Base-by-base conservation (phyloP, 1,284 basidiomycete genomes). In the Puccinia novopanici region DNA sequence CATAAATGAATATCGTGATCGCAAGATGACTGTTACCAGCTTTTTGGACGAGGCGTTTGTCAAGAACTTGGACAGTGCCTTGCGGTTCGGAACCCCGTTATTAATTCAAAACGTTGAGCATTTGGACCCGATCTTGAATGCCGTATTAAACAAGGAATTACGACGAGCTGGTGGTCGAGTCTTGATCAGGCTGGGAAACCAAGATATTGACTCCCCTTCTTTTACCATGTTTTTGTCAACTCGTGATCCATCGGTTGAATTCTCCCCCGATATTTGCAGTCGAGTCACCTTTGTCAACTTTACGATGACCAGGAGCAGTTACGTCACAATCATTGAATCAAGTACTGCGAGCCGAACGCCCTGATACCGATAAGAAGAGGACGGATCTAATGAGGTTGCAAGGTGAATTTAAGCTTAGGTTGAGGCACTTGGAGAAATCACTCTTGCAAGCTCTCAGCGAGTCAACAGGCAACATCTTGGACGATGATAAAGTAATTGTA, bases 141-240 rank as follows among this genome's bases (percentile, higher is more conserved):
- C n/a, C n/a, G n/a, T n/a, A n/a, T n/a, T n/a, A n/a, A n/a, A n/a
- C n/a, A n/a, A n/a, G n/a, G 97, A 99, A 87, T 93, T 98, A 63
- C 90, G 96, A 55, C 90, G 86, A 30, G 87, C 87, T 2, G 97
- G 97, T 75, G 97, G 97, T 61, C 94, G 97, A 86, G 95, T 99
- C 15, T 90, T 99, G 68, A 98, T 99, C 84, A 93, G 97, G 68
- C 89, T 99, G 37, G 97, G 97, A n/a, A 97, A 89, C 85, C 96
- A 99, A 87, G 98, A 99, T 83, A 98, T 99, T 85, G 97, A 99
- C 86, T 98, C 96, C 0, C 97, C 98, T 3, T 92, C 95, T 15
- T 99, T 99, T 89, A 96, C 93, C 13, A 96, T 99, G 93, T 99
- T 99, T 90, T 89, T 99, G 71, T 94, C 97, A 2, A 99, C 97